Percentiles rank a stretch among this genome's conserved stretches.
These are phyloP conservation scores for Podila horticola DNA, from an alignment of 192 early-diverging fungal species.

Conservation along the genomic window DNA sequence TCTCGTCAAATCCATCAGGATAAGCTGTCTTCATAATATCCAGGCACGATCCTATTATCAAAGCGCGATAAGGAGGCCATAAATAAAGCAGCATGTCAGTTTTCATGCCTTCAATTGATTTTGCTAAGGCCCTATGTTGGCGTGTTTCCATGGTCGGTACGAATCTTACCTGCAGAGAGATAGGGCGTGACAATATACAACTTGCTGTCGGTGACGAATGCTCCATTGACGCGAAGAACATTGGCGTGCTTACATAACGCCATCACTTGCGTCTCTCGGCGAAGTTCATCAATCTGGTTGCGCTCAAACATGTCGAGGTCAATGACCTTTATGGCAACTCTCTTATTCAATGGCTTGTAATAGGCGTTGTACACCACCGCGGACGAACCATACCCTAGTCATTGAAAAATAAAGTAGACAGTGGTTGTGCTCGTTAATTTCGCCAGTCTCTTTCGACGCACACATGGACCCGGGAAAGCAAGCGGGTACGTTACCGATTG, in stretches of 20 bases:
- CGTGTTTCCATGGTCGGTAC: no score
- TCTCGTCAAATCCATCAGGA: constrained; percentile 86
- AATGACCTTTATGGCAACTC: constrained; percentile 87
- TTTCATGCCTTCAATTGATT: no score
- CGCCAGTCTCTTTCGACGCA: no score
- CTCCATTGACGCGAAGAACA: constrained; percentile 84
- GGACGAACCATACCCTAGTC: constrained; percentile 85
- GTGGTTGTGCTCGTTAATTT: no score
- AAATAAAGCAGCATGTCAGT: no score
- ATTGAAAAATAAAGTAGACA: neutral
- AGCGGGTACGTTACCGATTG: constrained; percentile 26
- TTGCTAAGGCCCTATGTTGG: no score
- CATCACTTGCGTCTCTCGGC: constrained; percentile 90
- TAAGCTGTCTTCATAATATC: constrained; percentile 92
- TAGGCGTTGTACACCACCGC: constrained; percentile 85
- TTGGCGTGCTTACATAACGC: constrained; percentile 86
- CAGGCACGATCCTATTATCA: constrained; percentile 73
- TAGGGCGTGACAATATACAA: constrained; percentile 90
- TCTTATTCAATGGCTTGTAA: constrained; percentile 75
- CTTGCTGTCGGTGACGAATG: constrained; percentile 84
- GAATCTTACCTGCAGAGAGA: constrained; percentile 65
- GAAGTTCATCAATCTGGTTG: constrained; percentile 91
- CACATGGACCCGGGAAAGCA: neutral
- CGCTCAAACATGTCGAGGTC: constrained; percentile 92
- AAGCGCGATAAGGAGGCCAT: neutral